phyloP scores from a whole-genome alignment of 2,329 filamentous ascomycete genomes.

The Penicillium sp. region DNA sequence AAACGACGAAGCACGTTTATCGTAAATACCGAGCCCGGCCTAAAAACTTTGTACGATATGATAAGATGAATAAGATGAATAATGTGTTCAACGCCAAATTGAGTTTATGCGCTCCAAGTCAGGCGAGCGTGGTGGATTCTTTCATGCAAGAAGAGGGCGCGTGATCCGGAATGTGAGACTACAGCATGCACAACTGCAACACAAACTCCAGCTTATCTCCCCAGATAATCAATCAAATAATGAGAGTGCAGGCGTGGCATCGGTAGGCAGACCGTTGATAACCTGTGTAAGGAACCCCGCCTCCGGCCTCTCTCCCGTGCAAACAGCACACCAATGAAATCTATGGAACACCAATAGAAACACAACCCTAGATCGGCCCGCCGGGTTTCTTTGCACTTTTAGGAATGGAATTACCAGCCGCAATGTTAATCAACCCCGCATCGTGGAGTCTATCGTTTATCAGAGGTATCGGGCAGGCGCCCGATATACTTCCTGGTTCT shows the following conservation, averaged over 20 bases:
- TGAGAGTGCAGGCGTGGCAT: background rate
- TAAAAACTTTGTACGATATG: too few species aligned
- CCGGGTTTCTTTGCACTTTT: background rate
- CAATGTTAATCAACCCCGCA: conserved; percentile 2
- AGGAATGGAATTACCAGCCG: background rate
- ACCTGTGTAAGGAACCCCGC: conserved; percentile 3
- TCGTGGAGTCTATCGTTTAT: background rate
- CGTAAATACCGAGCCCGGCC: too few species aligned
- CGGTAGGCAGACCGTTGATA: conserved; percentile 8
- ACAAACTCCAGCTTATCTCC: background rate
- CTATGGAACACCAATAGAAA: conserved; percentile 2
- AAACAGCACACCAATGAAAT: background rate
- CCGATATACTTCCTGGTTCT: conserved; percentile 3
- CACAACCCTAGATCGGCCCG: background rate
- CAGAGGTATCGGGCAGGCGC: conserved; percentile 3
- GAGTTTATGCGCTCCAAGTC: too few species aligned
- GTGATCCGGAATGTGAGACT: background rate
- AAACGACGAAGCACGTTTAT: too few species aligned
- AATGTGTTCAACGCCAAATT: too few species aligned
- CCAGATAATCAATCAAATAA: background rate
- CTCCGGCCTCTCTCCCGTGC: conserved; percentile 8
- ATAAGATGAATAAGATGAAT: too few species aligned
- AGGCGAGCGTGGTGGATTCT: background rate
- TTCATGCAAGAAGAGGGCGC: background rate
- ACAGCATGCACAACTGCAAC: background rate